These are phyloP conservation scores for Adansonia gregorii DNA, from an alignment of 441 rosid genomes.

Conservation along the genomic window DNA sequence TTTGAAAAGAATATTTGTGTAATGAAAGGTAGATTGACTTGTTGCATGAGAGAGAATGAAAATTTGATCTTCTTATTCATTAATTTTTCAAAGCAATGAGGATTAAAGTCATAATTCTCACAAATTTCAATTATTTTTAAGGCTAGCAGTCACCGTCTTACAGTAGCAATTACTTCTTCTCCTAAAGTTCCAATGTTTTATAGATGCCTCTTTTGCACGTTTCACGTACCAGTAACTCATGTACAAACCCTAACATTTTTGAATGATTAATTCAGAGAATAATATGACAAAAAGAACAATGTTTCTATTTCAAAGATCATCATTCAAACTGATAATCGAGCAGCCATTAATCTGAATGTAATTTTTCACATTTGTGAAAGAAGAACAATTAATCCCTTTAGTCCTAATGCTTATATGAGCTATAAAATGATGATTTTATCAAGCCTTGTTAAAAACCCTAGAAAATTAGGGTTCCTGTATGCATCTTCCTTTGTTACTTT, in stretches of 20 bases:
- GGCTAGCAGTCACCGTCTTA: conserved; percentile 19
- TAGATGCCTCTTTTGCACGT: neutral
- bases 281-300: too few relatives aligned
- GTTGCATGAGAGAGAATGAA: conserved; percentile 35
- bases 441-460: neutral
- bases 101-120: conserved; percentile 25
- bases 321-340: too few relatives aligned
- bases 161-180: neutral
- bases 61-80: conserved; percentile 34
- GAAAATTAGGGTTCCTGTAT: neutral
- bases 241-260: neutral
- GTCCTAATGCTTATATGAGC: neutral
- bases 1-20: conserved; percentile 36
- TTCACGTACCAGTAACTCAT: neutral
- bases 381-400: neutral
- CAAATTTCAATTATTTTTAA: conserved; percentile 5
- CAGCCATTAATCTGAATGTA: too few relatives aligned
- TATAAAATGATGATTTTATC: neutral
- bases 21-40: conserved; percentile 38
- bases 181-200: neutral
- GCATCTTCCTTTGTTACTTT: neutral
- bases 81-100: conserved; percentile 33
- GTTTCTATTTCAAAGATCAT: too few relatives aligned
- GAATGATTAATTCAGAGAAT: neutral
- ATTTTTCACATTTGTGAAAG: neutral